Base-by-base conservation (phyloP, 352 stramenopile species). In the Globisporangium alternatum region DNA sequence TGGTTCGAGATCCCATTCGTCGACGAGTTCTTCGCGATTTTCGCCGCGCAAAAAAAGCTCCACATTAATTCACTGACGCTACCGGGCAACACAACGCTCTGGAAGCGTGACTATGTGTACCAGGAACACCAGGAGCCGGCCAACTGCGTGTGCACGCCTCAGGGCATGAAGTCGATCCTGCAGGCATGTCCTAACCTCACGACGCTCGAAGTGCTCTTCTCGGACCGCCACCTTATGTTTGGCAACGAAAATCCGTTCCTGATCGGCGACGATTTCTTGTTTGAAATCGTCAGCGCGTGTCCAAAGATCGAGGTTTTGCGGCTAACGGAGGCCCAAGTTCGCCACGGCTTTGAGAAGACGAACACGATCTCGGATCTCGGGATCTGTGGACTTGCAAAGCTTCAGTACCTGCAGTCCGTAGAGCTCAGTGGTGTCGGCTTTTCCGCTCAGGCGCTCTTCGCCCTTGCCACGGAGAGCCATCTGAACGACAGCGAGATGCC, bases 1-100 rank as follows among this genome's bases (percentile, higher is more conserved):
- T 80, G 72, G 72, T 66, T 68, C 30, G 65, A 64, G 19, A 64
- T 80, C 39, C 72, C 72, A n/a, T 80, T 74, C 48, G 70, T 68
- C 15, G 71, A 73, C 5, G 69, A 71, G 31, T 53, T 80, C 12
- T 75, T 80, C 59, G 33, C 43, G 17, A 60, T 75, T 3, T 77
- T 77, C 44, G 67, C 63, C 1, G 61, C 57, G 2, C 53, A 71
- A 31, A 69, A 63, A 10, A 76, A 76, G 39, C 21, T 59, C 8
- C 39, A 57, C 5, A 17, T 76, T 12, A 65, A 60, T 5, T 64
- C 51, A 9, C 55, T 78, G 12, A 56, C 64, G 0, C n/a, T 78
- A 21, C 68, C 68, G 12, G 71, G 71, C 25, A 78, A 78, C 54
- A 66, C 55, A 19, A 67, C 68, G n/a, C 56, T 72, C 1, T 78